A percentile compares a stretch with the other conserved stretches of the same genome.
Conservation (phyloP, 116 monocot genomes). For the Cymodocea nodosa region DNA sequence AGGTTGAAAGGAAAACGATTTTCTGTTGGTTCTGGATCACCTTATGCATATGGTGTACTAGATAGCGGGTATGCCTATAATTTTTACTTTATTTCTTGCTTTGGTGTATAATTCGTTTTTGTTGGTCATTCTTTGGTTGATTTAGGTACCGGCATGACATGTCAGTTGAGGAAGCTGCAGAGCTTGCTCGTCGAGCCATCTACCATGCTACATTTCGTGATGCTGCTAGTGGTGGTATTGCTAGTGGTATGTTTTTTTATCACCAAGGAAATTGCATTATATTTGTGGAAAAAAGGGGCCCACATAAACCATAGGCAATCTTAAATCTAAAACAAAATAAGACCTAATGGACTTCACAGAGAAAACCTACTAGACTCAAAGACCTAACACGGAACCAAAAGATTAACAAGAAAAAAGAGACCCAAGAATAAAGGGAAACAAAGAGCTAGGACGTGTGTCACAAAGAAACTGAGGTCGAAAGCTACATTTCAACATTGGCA, state of each 20-base stretch:
- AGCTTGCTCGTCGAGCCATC: slow-evolving; percentile 76
- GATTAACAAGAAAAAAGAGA: no score
- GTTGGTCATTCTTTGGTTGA: not conserved
- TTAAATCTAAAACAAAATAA: no score
- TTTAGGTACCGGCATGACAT: slow-evolving; percentile 62
- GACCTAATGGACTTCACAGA: no score
- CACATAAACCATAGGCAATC: no score
- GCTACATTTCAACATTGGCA: no score
- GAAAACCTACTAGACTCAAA: no score
- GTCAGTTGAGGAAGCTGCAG: slow-evolving; percentile 74
- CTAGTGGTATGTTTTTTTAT: slow-evolving; percentile 39
- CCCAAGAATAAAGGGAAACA: no score
- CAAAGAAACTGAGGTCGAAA: no score
- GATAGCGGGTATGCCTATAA: slow-evolving; percentile 48
- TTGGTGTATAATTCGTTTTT: not conserved
- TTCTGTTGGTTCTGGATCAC: slow-evolving; percentile 91
- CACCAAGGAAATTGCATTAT: not conserved
- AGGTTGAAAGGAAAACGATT: slow-evolving; percentile 72
- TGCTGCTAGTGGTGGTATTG: slow-evolving; percentile 79
- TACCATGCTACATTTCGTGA: slow-evolving; percentile 91
- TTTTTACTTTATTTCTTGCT: not conserved
- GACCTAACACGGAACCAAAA: no score
- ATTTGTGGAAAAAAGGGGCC: no score
- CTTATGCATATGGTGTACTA: slow-evolving; percentile 83
- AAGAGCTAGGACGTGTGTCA: no score